These are phyloP conservation scores for Meyerozyma elateridarum DNA, from an alignment of 1,139 yeast species.

Conservation along the genomic window DNA sequence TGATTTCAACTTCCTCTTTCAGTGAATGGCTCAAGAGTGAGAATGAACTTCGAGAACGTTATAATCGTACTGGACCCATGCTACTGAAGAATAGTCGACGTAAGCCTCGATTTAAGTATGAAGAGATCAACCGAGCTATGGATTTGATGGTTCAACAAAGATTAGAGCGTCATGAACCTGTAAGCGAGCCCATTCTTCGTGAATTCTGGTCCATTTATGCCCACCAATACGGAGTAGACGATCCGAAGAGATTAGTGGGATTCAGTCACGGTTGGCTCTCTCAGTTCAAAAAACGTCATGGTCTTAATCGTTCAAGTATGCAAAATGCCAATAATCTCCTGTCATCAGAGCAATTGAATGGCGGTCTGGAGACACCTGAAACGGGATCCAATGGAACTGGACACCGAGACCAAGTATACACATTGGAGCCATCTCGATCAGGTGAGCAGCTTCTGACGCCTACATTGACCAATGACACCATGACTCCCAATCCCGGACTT, in stretches of 20 bases:
- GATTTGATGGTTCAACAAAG: slow-evolving; percentile 45
- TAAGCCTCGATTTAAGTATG: slow-evolving; percentile 51
- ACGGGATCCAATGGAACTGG: neutral
- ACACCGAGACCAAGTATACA: neutral
- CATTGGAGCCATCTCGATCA: neutral
- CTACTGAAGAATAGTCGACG: slow-evolving; percentile 41
- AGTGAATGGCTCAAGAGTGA: slow-evolving; percentile 60
- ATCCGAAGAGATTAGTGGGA: slow-evolving; percentile 50
- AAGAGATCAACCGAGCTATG: slow-evolving; percentile 55
- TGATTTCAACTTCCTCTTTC: slow-evolving; percentile 54
- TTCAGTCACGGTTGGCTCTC: slow-evolving; percentile 62
- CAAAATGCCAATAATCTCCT: slow-evolving; percentile 13
- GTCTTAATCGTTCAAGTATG: slow-evolving; percentile 39
- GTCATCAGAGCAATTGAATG: too few species aligned
- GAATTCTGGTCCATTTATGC: slow-evolving; percentile 56
- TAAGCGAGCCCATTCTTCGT: slow-evolving; percentile 51
- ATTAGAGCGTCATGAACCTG: slow-evolving; percentile 39
- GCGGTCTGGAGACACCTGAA: too few species aligned
- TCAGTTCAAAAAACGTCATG: slow-evolving; percentile 57
- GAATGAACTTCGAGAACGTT: slow-evolving; percentile 41
- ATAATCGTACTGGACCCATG: slow-evolving; percentile 30
- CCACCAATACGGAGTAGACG: slow-evolving; percentile 52
- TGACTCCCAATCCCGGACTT: neutral
- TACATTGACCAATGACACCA: slow-evolving; percentile 4
- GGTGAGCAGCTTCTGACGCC: too few species aligned